Evolutionary conservation across 208 protist genomes (phyloP), one percentile per base, ranked within the genome.

Genomic region (Sergeia podlipaevii): DNA sequence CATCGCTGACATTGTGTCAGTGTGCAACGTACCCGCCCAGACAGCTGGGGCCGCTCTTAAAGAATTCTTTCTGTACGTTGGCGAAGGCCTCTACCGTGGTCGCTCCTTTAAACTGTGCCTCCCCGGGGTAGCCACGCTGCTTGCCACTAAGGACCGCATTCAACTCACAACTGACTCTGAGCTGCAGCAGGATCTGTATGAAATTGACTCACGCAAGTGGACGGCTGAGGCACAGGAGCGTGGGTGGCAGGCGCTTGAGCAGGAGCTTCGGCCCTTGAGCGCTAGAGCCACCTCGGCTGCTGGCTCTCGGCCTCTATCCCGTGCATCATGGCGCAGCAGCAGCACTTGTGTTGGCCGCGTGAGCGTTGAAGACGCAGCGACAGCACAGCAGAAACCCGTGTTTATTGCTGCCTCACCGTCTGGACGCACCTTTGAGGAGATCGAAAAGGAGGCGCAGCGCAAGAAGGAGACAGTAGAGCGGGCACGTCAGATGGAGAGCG

Each of bases 11-110:
- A 69, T 95, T 11, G 81, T 91, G 6, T 41, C 50, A 7, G 64
- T 84, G 17, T 83, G 76, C 36, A 69, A 62, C 1, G 77, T 95
- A 11, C 84, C 84, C 1, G 88, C 84, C n/a, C 63, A 57, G 7
- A 86, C 73, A 7, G 81, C 69, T 15, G 28, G 71, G 0, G 65
- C 65, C 27, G 78, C 81, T n/a, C 75, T 95, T 33, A 76, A 74
- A 27, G 83, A 95, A 65, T 87, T 95, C 30, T 77, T 89, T 36
- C 55, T 84, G 50, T 95, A 89, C 67, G 29, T 95, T 38, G 88
- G 88, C 13, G 88, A 95, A 46, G 79, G 77, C 0, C 64, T 95
- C 15, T 89, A 82, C 42, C 53, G 71, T 37, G 74, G 76, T 1
- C 72, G 77, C 45, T 51, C 87, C 36, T 82, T 92, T 49, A 57